These are phyloP conservation scores for Trifolium subterraneum DNA, from an alignment of 306 rosid genomes.

Conservation along the genomic window DNA sequence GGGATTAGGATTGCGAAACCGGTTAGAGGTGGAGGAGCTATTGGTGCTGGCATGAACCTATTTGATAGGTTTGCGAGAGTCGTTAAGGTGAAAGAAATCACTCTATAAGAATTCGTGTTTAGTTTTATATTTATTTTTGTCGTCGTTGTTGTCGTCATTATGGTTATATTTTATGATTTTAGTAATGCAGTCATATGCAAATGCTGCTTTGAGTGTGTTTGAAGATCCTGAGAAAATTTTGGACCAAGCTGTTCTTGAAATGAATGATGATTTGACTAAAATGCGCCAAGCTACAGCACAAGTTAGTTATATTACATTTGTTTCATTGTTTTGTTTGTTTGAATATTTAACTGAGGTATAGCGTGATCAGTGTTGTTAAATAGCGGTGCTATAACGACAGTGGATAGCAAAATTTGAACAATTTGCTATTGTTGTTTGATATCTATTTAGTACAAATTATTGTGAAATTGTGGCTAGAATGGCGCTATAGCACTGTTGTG, in stretches of 20 bases:
- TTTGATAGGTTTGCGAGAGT: conserved; percentile 91
- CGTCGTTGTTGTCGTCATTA: conserved; percentile 38
- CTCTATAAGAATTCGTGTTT: background rate
- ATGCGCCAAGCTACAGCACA: conserved; percentile 99
- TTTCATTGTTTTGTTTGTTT: too few relatives aligned
- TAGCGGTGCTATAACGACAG: too few relatives aligned
- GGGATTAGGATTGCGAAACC: conserved; percentile 53
- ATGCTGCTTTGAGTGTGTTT: conserved; percentile 81
- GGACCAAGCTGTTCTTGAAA: conserved; percentile 95
- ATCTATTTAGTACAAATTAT: too few relatives aligned
- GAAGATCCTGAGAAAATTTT: conserved; percentile 97
- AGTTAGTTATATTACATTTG: conserved; percentile 49
- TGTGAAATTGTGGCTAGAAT: too few relatives aligned
- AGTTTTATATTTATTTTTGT: conserved; percentile 28
- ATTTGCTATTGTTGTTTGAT: too few relatives aligned
- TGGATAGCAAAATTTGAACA: too few relatives aligned
- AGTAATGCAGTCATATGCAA: conserved; percentile 88
- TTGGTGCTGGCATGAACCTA: conserved; percentile 80
- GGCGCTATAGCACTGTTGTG: too few relatives aligned
- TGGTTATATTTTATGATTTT: conserved; percentile 45
- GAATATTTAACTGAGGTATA: too few relatives aligned
- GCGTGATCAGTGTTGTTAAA: too few relatives aligned
- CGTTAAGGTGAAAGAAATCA: conserved; percentile 70
- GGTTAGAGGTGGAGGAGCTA: conserved; percentile 65
- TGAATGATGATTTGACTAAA: conserved; percentile 93